These are phyloP conservation scores for Lathyrus sativus DNA, from an alignment of 306 rosid genomes.

Conservation along the genomic window DNA sequence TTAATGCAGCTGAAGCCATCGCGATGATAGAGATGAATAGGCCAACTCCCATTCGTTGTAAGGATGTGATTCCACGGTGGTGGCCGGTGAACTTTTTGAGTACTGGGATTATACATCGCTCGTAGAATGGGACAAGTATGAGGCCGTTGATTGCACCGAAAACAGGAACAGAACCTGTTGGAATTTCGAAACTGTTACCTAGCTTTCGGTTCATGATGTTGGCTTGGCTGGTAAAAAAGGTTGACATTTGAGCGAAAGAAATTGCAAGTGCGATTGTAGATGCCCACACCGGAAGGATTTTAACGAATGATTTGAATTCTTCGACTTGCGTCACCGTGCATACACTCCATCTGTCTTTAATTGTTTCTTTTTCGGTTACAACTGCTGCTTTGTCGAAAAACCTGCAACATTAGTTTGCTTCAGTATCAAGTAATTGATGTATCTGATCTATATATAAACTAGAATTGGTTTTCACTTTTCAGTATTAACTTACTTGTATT, in stretches of 20 bases:
- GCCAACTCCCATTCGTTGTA: conserved; percentile 67
- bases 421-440: neutral
- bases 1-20: conserved; percentile 51
- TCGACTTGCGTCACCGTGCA: conserved; percentile 68
- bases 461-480: too few relatives aligned
- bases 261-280: conserved; percentile 57
- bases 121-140: conserved; percentile 58
- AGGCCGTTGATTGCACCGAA: conserved; percentile 56
- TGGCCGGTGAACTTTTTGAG: conserved; percentile 52
- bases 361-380: conserved; percentile 33
- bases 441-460: too few relatives aligned
- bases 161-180: conserved; percentile 54
- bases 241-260: conserved; percentile 60
- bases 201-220: conserved; percentile 46
- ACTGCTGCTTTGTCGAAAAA: conserved; percentile 62
- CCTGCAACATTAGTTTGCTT: conserved; percentile 29
- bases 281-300: conserved; percentile 59
- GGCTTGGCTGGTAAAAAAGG: conserved; percentile 68
- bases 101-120: conserved; percentile 52
- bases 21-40: conserved; percentile 59
- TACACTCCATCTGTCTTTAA: conserved; percentile 44
- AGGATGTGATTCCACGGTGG: conserved; percentile 64
- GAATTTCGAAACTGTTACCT: conserved; percentile 46
- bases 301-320: conserved; percentile 54
- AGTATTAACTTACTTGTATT: conserved; percentile 34